Evolutionary conservation across 352 stramenopile genomes (phyloP).

Genomic region (Sclerospora graminicola): DNA sequence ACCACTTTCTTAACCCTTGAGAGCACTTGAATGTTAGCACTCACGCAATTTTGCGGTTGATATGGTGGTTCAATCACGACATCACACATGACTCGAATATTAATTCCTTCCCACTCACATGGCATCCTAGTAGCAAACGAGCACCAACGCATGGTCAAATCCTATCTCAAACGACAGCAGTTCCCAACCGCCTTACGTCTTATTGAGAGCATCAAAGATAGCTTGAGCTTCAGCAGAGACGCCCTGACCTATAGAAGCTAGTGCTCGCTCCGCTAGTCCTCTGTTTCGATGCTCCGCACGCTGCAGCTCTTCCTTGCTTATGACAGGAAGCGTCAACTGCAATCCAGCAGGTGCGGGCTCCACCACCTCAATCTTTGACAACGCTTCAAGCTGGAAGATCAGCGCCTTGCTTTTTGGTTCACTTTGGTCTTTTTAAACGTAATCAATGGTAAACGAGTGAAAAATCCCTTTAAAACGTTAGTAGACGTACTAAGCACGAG

Average conservation of each 20-base stretch:
- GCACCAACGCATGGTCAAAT: slow-evolving; percentile 2
- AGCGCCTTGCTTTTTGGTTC: slow-evolving; percentile 58
- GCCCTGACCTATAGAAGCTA: slow-evolving; percentile 73
- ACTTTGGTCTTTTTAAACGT: slow-evolving; percentile 38
- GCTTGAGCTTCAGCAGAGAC: slow-evolving; percentile 58
- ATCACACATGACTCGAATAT: slow-evolving; percentile 80
- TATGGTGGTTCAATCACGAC: slow-evolving; percentile 82
- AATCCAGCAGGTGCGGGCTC: slow-evolving; percentile 36
- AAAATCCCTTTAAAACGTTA: not conserved
- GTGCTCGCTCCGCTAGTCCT: slow-evolving; percentile 43
- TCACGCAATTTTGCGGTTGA: slow-evolving; percentile 67
- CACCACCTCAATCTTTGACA: slow-evolving; percentile 61
- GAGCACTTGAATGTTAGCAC: slow-evolving; percentile 60
- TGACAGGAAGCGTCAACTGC: slow-evolving; percentile 31
- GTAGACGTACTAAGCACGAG: slow-evolving; percentile 49
- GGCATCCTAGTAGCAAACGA: slow-evolving; percentile 45
- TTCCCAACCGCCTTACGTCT: slow-evolving; percentile 45
- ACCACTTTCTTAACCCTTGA: slow-evolving; percentile 83
- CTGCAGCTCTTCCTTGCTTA: slow-evolving; percentile 63
- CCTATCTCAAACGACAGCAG: not conserved
- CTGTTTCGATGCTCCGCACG: slow-evolving; percentile 74
- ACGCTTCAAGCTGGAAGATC: slow-evolving; percentile 59
- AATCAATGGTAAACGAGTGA: not conserved
- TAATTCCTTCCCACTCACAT: slow-evolving; percentile 69
- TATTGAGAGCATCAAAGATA: slow-evolving; percentile 85